A percentile compares a stretch with the other conserved stretches of the same genome.
Conservation (phyloP, 2,329 filamentous ascomycete species). For the Penicillium sumatraense region DNA sequence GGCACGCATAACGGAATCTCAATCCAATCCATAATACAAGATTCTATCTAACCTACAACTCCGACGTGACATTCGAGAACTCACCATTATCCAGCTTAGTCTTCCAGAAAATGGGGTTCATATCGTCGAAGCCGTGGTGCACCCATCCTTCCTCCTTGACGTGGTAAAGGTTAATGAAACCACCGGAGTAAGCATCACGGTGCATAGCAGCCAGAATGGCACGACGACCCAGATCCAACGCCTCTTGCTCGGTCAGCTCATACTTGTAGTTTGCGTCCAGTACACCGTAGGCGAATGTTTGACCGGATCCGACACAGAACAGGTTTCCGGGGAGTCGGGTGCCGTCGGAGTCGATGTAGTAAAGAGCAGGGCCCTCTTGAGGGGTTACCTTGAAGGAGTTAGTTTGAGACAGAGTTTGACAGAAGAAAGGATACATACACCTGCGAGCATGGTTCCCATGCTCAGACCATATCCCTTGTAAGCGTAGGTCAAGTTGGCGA, state of each 20-base stretch:
- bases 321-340: conserved; percentile 91
- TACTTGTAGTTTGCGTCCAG: conserved; percentile 94
- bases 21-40: conserved; percentile 23
- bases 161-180: conserved; percentile 98
- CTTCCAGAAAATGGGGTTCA: conserved; percentile 99
- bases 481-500: conserved; percentile 95
- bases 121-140: conserved; percentile 97
- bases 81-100: conserved; percentile 98
- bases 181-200: conserved; percentile 97
- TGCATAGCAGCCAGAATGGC: conserved; percentile 97
- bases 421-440: conserved; percentile 74
- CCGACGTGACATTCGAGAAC: conserved; percentile 91
- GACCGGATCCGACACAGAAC: conserved; percentile 96
- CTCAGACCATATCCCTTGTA: conserved; percentile 99
- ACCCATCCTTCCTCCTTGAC: conserved; percentile 99
- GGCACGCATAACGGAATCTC: conserved; percentile 4
- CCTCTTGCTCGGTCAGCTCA: conserved; percentile 83
- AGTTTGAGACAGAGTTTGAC: not conserved
- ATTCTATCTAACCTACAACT: conserved; percentile 50
- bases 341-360: conserved; percentile 98
- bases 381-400: conserved; percentile 51
- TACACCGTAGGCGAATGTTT: conserved; percentile 98
- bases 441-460: conserved; percentile 99
- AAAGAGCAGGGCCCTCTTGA: conserved; percentile 93
- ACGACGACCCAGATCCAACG: conserved; percentile 84